Conservation (phyloP, 2,329 filamentous ascomycete species). For the Penicillium palitans region DNA sequence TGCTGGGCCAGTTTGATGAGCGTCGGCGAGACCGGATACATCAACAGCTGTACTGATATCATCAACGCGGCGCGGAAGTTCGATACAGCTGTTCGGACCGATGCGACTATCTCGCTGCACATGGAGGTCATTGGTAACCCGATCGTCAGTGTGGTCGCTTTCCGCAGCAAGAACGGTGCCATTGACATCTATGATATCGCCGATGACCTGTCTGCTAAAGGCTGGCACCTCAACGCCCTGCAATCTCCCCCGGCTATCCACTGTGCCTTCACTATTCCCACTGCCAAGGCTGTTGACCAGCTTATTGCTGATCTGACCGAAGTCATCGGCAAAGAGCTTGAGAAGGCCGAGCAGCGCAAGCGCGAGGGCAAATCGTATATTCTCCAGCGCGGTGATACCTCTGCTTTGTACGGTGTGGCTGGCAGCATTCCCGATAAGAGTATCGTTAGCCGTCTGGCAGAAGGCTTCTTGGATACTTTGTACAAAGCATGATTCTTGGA, state of each 20-base stretch:
- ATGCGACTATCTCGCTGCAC: slow-evolving; percentile 68
- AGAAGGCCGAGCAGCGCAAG: slow-evolving; percentile 72
- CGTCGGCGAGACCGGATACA: slow-evolving; percentile 83
- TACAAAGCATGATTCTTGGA: slow-evolving; percentile 69
- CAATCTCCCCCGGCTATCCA: slow-evolving; percentile 92
- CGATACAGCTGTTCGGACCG: slow-evolving; percentile 68
- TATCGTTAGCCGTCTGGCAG: slow-evolving; percentile 85
- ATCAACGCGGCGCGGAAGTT: slow-evolving; percentile 85
- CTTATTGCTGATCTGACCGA: slow-evolving; percentile 69
- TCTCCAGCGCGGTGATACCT: slow-evolving; percentile 65
- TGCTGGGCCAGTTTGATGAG: slow-evolving; percentile 93
- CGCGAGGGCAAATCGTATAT: slow-evolving; percentile 57
- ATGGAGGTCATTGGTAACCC: slow-evolving; percentile 81
- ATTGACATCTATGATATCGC: slow-evolving; percentile 93
- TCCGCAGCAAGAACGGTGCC: slow-evolving; percentile 66
- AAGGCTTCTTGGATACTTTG: slow-evolving; percentile 85
- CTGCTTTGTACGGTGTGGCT: slow-evolving; percentile 90
- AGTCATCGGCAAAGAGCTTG: slow-evolving; percentile 65
- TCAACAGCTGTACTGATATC: slow-evolving; percentile 82
- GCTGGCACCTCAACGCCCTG: slow-evolving; percentile 95
- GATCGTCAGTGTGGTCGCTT: slow-evolving; percentile 86
- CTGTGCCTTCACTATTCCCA: slow-evolving; percentile 86
- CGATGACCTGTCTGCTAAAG: slow-evolving; percentile 77
- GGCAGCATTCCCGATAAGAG: slow-evolving; percentile 95
- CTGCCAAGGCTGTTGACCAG: slow-evolving; percentile 76